phyloP scores from a whole-genome alignment of 352 stramenopile genomes.

The Pythium folliculosum region DNA sequence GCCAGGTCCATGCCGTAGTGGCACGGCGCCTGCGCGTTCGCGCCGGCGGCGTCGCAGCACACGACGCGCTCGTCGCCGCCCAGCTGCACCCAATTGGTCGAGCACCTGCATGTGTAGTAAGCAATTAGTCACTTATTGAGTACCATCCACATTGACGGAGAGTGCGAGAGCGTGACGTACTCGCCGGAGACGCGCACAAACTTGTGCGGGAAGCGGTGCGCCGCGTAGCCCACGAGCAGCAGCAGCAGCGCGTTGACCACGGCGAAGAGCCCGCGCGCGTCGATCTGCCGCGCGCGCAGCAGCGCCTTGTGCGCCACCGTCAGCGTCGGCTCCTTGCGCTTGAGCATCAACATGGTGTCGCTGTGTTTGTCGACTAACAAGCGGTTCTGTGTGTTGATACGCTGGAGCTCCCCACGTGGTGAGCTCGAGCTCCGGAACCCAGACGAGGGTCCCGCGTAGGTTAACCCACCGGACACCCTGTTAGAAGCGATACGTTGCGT shows the following conservation, averaged over 20 bases:
- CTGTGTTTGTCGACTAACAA: no score
- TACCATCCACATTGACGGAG: neutral
- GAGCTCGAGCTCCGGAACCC: neutral
- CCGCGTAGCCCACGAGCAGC: slow-evolving; percentile 56
- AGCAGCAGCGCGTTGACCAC: slow-evolving; percentile 54
- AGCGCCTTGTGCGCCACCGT: slow-evolving; percentile 44
- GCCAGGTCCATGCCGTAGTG: slow-evolving; percentile 70
- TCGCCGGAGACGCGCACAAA: slow-evolving; percentile 70
- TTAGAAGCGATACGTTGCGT: neutral
- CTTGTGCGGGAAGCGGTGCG: slow-evolving; percentile 57
- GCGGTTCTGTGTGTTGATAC: no score
- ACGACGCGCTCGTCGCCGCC: slow-evolving; percentile 43
- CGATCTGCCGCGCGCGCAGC: slow-evolving; percentile 50
- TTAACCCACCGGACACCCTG: slow-evolving; percentile 1
- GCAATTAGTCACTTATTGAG: neutral
- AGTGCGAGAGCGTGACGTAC: slow-evolving; percentile 37
- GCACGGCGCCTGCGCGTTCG: slow-evolving; percentile 42
- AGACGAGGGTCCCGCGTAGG: slow-evolving; percentile 1
- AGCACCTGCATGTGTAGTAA: slow-evolving; percentile 40
- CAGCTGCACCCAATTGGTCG: slow-evolving; percentile 65
- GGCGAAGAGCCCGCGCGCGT: slow-evolving; percentile 45
- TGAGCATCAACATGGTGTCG: slow-evolving; percentile 17
- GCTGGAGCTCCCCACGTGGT: neutral
- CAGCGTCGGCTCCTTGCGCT: slow-evolving; percentile 12
- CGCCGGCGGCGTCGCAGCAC: slow-evolving; percentile 47